Base-by-base conservation (phyloP, 371 early-diverging fungal species). In the Umbelopsis sp. region DNA sequence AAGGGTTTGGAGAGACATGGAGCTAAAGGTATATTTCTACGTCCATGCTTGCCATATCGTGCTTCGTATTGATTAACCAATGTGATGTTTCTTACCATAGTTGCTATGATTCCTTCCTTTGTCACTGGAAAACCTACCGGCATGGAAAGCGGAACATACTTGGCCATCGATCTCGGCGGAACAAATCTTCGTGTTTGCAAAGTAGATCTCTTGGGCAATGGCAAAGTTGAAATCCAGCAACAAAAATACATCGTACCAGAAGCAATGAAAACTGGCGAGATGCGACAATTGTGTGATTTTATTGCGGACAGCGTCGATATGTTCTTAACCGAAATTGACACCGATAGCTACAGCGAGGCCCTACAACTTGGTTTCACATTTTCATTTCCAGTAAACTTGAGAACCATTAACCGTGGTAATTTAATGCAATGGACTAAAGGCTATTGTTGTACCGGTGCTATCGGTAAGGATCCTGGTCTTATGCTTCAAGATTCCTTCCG, bases 291-390 rank as follows among this genome's bases (percentile, higher is more conserved):
- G 6, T 67, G 50, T 44, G 67, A 67, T 32, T 97, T 93, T 78
- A 88, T 98, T 69, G 96, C 96, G 52, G 94, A 94, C 29, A 88
- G 92, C 68, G 88, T 96, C 63, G 89, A 83, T 69, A 83, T 83
- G 44, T 97, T 97, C 79, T 74, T 95, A 32, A 74, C 79, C 45
- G 87, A 89, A 65, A 69, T 86, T 50, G 78, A 74, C 29, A 67
- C 69, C 25, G 67, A 66, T 7, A 48, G 66, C 18, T 44, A 11
- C 44, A 22, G 68, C 11, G 65, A 69, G 7, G 20, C 62, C 5
- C 66, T 79, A 44, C 84, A 81, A 45, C 71, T 93, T 22, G 99
- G 99, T 8, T 97, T 94, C 77, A 98, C 99, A 1, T 98, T 98
- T 75, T 94, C 94, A 16, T 98, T 95, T 80, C 96, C 99, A 25